Conservation (phyloP, 2,329 filamentous ascomycete species). For the Fusarium algeriense region DNA sequence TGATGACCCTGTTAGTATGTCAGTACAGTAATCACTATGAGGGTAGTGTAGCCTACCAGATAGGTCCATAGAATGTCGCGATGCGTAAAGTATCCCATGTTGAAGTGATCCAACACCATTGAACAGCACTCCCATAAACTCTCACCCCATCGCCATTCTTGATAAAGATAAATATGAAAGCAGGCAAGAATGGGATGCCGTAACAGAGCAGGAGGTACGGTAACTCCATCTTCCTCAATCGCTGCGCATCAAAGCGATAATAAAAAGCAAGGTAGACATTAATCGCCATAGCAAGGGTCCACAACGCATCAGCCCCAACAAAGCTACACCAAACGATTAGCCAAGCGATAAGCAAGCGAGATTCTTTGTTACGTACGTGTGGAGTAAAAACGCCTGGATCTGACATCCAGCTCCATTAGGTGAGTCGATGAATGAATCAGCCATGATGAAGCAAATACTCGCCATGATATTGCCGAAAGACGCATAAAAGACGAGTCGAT, state of each 20-base stretch:
- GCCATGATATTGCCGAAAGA: conserved; percentile 17
- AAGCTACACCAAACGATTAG: background rate
- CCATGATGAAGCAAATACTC: conserved; percentile 19
- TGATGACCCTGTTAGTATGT: background rate
- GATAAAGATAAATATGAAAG: background rate
- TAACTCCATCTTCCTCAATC: background rate
- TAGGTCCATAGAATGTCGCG: conserved; percentile 8
- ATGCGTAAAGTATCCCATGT: conserved; percentile 1
- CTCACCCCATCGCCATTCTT: background rate
- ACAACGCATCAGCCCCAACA: conserved; percentile 9
- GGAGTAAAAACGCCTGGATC: conserved; percentile 1
- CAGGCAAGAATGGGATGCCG: background rate
- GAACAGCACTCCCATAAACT: background rate
- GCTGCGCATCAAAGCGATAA: conserved; percentile 4
- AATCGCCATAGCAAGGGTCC: conserved; percentile 18
- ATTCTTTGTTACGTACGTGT: background rate
- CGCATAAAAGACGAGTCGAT: conserved; percentile 1
- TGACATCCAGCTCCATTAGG: conserved; percentile 6
- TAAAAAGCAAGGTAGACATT: conserved; percentile 19
- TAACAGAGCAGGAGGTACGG: background rate
- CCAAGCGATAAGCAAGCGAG: rapidly evolving
- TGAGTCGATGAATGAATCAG: background rate
- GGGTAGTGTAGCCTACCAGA: background rate
- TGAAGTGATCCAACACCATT: conserved; percentile 10
- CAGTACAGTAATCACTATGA: rapidly evolving